Evolutionary conservation across 495 filamentous ascomycete genomes (phyloP).

Genomic region (Hypoxylon rickii): DNA sequence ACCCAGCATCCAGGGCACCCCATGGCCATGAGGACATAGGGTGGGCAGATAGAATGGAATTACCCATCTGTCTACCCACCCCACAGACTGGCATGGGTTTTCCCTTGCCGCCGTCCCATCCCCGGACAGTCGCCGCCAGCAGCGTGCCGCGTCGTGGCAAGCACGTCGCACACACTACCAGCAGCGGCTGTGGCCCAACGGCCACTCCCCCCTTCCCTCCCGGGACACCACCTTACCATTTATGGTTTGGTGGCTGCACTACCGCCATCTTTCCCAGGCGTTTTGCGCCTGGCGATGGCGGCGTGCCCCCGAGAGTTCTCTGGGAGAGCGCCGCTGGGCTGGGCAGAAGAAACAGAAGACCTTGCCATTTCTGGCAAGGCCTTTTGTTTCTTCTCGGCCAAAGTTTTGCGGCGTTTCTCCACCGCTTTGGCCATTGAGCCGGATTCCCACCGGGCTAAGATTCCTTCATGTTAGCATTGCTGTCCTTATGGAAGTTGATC

Average conservation of each 20-base stretch:
- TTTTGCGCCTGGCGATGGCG: no score
- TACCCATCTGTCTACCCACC: not conserved
- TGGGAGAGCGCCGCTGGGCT: no score
- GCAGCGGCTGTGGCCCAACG: not conserved
- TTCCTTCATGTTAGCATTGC: slow-evolving; percentile 27
- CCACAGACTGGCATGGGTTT: not conserved
- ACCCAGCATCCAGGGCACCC: no score
- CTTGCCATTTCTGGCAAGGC: slow-evolving; percentile 4
- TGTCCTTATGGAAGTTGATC: not conserved
- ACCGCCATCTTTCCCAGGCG: no score
- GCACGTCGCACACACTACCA: not conserved
- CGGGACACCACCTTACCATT: not conserved
- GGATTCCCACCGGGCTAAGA: slow-evolving; percentile 52
- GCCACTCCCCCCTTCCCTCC: not conserved
- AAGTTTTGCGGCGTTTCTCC: slow-evolving; percentile 53
- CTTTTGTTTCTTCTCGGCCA: slow-evolving; percentile 52
- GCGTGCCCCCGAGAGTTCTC: no score
- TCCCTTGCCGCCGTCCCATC: not conserved
- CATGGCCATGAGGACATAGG: no score
- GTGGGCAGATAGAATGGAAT: no score
- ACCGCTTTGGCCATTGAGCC: slow-evolving; percentile 56
- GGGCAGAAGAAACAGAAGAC: no score
- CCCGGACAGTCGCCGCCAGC: not conserved
- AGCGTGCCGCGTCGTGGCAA: not conserved
- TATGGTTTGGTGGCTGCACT: no score